Evolutionary conservation across 2,329 filamentous ascomycete genomes (phyloP).

Genomic region (Aspergillus aculeatus): DNA sequence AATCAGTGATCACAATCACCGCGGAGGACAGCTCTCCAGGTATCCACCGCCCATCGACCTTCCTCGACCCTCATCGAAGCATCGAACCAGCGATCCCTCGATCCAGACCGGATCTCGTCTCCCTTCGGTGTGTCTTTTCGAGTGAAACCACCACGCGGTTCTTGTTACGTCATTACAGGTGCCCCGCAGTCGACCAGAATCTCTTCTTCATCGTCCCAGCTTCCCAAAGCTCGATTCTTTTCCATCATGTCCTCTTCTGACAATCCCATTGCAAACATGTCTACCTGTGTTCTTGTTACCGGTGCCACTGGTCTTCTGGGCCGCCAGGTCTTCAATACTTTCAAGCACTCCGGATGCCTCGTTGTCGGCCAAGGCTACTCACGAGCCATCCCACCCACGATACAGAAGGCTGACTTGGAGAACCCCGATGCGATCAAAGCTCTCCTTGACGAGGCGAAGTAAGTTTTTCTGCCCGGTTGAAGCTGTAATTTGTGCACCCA

Average conservation of each 20-base stretch:
- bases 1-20: neutral
- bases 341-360: constrained; percentile 66
- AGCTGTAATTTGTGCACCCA: neutral
- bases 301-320: constrained; percentile 83
- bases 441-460: constrained; percentile 55
- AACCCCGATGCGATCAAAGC: constrained; percentile 46
- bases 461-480: constrained; percentile 21
- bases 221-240: constrained; percentile 4
- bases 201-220: constrained; percentile 3
- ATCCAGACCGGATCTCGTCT: neutral
- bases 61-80: neutral
- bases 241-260: constrained; percentile 8
- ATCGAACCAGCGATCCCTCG: neutral
- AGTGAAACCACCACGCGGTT: neutral
- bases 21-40: neutral
- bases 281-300: constrained; percentile 68
- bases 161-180: constrained; percentile 20
- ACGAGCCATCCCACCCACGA: constrained; percentile 67
- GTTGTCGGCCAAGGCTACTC: constrained; percentile 72
- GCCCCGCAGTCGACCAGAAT: constrained; percentile 12
- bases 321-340: constrained; percentile 71
- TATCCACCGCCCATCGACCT: neutral
- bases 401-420: constrained; percentile 59
- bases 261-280: constrained; percentile 25
- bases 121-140: neutral